A percentile compares a stretch with the other conserved stretches of the same genome.
Evolutionary conservation across 1,284 basidiomycete species (phyloP).

Genomic region (Leccinum pachyderme): DNA sequence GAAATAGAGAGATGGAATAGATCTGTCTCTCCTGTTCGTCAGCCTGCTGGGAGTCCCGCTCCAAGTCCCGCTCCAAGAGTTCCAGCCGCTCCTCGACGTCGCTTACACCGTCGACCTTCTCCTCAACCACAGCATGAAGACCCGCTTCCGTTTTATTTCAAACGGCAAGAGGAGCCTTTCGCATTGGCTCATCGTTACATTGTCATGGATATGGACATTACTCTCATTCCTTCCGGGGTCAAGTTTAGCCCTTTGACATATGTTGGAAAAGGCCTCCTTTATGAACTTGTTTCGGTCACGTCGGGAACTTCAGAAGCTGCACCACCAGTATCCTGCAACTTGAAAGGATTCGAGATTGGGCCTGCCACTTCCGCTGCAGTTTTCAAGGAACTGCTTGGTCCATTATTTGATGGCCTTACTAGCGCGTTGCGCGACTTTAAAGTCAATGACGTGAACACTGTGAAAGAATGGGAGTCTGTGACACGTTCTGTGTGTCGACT

Average conservation of each 20-base stretch:
- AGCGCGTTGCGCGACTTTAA: constrained; percentile 36
- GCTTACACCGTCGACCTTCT: constrained; percentile 17
- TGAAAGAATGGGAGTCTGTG: constrained; percentile 40
- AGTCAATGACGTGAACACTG: constrained; percentile 17
- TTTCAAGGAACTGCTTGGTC: constrained; percentile 41
- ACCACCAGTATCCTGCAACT: constrained; percentile 30
- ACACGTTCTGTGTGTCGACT: constrained; percentile 40
- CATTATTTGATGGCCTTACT: constrained; percentile 44
- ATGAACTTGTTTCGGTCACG: constrained; percentile 46
- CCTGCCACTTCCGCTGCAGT: constrained; percentile 37
- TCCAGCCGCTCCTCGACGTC: constrained; percentile 9
- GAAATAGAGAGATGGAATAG: constrained; percentile 35
- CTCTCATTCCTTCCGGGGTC: constrained; percentile 48
- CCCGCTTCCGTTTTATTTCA: constrained; percentile 16
- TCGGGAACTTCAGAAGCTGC: constrained; percentile 26
- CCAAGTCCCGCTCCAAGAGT: not conserved
- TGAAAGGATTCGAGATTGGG: constrained; percentile 42
- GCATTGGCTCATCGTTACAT: constrained; percentile 23
- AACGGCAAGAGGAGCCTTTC: constrained; percentile 6
- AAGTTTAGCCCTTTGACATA: constrained; percentile 50
- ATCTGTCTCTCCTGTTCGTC: constrained; percentile 18
- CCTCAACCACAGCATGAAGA: constrained; percentile 11
- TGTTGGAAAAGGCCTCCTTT: constrained; percentile 55
- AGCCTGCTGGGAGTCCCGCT: too few relatives aligned
- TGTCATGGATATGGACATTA: constrained; percentile 49